Evolutionary conservation across 2,329 filamentous ascomycete genomes (phyloP).

Genomic region (Ophiostoma pallidulum): DNA sequence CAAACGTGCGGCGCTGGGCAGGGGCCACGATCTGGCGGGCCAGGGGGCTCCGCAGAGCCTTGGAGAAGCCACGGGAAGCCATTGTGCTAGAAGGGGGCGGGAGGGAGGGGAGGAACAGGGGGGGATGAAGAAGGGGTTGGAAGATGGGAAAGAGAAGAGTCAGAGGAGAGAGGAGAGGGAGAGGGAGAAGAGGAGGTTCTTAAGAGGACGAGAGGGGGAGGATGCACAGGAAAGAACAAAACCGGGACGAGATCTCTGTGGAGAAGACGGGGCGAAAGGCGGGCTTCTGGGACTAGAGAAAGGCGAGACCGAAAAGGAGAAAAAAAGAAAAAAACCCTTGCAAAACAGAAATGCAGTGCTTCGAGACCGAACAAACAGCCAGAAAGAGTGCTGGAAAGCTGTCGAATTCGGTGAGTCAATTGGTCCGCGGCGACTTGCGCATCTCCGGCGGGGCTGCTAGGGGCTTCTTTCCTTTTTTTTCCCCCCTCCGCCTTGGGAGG

Average conservation of each 20-base stretch:
- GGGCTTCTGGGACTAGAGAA: not conserved
- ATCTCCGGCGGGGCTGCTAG: conserved; percentile 12
- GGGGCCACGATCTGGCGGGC: conserved; percentile 55
- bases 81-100: conserved; percentile 38
- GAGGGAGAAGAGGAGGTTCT: conserved; percentile 1
- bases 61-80: conserved; percentile 68
- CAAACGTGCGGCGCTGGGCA: conserved; percentile 53
- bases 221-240: conserved; percentile 6
- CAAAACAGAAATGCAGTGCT: too few relatives aligned
- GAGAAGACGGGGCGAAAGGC: conserved; percentile 5
- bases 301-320: not conserved
- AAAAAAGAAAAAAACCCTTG: conserved; percentile 1
- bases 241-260: conserved; percentile 5
- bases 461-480: conserved; percentile 1
- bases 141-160: not conserved
- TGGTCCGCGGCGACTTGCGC: conserved; percentile 15
- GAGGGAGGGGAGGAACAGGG: conserved; percentile 20
- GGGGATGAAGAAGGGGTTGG: not conserved
- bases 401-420: conserved; percentile 4
- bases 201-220: conserved; percentile 3
- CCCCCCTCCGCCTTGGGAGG: not conserved
- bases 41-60: conserved; percentile 54
- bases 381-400: conserved; percentile 2
- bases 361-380: not conserved
- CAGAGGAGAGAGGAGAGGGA: not conserved